Percentiles rank a stretch among this genome's conserved stretches.
Evolutionary conservation across 139 green algal genomes (phyloP).

Genomic region (Volvox reticuliferus): DNA sequence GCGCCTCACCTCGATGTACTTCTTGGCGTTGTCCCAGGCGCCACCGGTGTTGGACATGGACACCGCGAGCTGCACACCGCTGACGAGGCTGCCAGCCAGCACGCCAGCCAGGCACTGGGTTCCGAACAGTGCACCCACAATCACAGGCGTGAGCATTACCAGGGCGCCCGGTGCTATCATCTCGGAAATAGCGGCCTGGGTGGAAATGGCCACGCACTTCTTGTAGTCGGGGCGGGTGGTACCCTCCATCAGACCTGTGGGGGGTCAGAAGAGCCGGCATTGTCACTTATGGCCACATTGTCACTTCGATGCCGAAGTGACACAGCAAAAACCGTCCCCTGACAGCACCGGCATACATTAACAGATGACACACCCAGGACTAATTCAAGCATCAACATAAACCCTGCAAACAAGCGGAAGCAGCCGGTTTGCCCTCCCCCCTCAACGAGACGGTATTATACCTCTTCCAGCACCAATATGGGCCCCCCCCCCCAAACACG

Average conservation of each 20-base stretch:
- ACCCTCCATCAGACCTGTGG: conserved; percentile 91
- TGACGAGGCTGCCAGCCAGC: conserved; percentile 93
- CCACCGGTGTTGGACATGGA: conserved; percentile 98
- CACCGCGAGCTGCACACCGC: conserved; percentile 96
- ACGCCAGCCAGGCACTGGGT: conserved; percentile 86
- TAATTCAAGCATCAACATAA: too few relatives aligned
- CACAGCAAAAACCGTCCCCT: too few relatives aligned
- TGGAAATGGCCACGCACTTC: conserved; percentile 93
- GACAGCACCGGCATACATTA: too few relatives aligned
- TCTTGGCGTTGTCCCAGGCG: conserved; percentile 99
- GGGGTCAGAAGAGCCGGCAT: too few relatives aligned
- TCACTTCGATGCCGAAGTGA: too few relatives aligned
- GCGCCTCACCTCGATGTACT: conserved; percentile 91
- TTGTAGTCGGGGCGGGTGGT: conserved; percentile 92
- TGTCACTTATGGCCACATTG: too few relatives aligned
- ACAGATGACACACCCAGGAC: too few relatives aligned
- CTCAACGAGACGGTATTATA: too few relatives aligned
- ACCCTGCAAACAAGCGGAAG: too few relatives aligned
- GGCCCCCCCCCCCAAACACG: neutral
- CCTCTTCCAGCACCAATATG: too few relatives aligned
- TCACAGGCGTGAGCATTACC: conserved; percentile 93
- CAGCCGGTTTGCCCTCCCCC: too few relatives aligned
- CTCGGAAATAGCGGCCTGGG: conserved; percentile 89
- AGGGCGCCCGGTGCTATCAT: conserved; percentile 95
- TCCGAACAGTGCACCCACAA: conserved; percentile 88